Conservation (phyloP, 305 asterid genomes). For the Fraxinus velutina region DNA sequence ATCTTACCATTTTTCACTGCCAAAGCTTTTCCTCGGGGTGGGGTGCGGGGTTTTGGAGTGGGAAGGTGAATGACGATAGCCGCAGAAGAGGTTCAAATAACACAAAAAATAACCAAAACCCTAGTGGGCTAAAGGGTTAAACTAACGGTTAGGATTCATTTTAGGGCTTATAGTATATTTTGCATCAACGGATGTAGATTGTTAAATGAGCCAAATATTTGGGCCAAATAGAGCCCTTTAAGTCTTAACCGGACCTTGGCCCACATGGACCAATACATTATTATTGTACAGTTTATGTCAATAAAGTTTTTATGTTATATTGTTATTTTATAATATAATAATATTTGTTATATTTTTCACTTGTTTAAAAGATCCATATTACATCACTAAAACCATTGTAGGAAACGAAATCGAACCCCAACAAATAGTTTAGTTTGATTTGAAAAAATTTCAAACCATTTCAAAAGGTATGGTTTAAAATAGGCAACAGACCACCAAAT, state of each 20-base stretch:
- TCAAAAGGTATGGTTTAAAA: not conserved
- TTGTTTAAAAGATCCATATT: not conserved
- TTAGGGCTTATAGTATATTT: not conserved
- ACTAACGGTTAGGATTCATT: not conserved
- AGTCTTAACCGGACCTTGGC: not conserved
- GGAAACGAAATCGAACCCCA: not conserved
- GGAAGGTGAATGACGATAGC: not conserved
- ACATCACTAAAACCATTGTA: not conserved
- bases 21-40: slow-evolving; percentile 19
- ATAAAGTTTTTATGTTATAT: not conserved
- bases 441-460: not conserved
- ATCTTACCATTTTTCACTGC: slow-evolving; percentile 37
- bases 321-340: not conserved
- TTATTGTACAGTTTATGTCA: not conserved
- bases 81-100: slow-evolving; percentile 24
- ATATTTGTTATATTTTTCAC: too few relatives aligned
- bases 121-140: slow-evolving; percentile 23
- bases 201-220: not conserved
- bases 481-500: not conserved
- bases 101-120: slow-evolving; percentile 23
- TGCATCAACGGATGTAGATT: not conserved
- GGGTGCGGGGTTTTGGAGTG: slow-evolving; percentile 4
- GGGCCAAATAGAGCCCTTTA: not conserved
- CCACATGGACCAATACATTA: not conserved
- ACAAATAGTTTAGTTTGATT: not conserved